These are phyloP conservation scores for Starmerella bombi DNA, from an alignment of 805 yeast species.

Conservation along the genomic window DNA sequence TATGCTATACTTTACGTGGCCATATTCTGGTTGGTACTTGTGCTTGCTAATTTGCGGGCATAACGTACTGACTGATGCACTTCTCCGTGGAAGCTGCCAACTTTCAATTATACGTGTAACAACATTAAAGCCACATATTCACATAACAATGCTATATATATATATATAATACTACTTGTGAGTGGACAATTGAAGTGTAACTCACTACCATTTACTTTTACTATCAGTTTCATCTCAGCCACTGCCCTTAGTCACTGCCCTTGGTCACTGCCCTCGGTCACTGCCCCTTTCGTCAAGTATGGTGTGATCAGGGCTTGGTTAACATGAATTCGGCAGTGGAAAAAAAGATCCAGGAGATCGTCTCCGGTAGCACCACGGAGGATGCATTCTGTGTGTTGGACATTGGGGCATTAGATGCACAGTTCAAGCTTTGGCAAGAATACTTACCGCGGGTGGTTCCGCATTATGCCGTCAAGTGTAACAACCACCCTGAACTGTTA, in stretches of 20 bases:
- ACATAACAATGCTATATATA: not conserved
- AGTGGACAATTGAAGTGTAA: not conserved
- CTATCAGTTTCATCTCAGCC: not conserved
- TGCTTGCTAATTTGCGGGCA: too few relatives aligned
- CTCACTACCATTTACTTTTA: not conserved
- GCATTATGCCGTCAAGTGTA: constrained; percentile 92
- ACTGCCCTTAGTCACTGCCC: too few relatives aligned
- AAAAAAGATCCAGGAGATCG: not conserved
- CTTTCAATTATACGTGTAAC: too few relatives aligned
- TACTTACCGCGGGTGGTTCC: constrained; percentile 67
- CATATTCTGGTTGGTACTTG: too few relatives aligned
- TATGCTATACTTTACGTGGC: too few relatives aligned
- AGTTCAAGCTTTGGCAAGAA: constrained; percentile 49
- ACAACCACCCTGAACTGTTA: constrained; percentile 54
- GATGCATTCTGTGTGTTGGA: constrained; percentile 84
- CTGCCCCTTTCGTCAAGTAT: too few relatives aligned
- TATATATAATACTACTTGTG: too few relatives aligned
- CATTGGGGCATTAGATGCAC: constrained; percentile 52
- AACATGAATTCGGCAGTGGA: not conserved
- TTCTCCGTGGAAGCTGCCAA: too few relatives aligned
- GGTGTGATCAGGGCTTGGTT: too few relatives aligned
- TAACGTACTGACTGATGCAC: too few relatives aligned
- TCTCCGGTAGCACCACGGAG: constrained; percentile 28
- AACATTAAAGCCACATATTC: too few relatives aligned
- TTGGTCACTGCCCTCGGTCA: too few relatives aligned